These are phyloP conservation scores for Coemansia sp. DNA, from an alignment of 192 early-diverging fungal species.

Conservation along the genomic window DNA sequence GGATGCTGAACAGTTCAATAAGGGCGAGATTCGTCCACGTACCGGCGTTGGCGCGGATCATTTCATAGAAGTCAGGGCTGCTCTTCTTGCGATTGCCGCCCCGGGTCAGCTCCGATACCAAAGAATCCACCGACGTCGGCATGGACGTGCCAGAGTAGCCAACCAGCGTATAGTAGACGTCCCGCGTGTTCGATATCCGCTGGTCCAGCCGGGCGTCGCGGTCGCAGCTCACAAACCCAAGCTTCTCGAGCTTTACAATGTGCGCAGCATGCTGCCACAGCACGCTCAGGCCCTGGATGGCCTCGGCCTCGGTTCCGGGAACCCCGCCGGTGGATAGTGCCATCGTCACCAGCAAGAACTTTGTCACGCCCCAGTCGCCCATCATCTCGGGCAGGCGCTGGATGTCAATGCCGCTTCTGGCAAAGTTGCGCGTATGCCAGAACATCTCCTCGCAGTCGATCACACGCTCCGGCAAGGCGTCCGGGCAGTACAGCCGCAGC, in stretches of 20 bases:
- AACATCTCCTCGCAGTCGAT: conserved; percentile 4
- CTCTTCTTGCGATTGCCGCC: no score
- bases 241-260: conserved; percentile 1
- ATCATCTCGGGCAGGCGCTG: background rate
- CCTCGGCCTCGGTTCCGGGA: background rate
- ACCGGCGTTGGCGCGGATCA: background rate
- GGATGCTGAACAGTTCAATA: conserved; percentile 8
- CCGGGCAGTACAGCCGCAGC: conserved; percentile 2
- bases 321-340: conserved; percentile 5
- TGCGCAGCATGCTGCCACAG: conserved; percentile 8
- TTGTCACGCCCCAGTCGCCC: background rate
- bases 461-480: background rate
- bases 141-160: conserved; percentile 10
- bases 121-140: conserved; percentile 5
- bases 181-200: conserved; percentile 7
- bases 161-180: conserved; percentile 21
- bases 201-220: background rate
- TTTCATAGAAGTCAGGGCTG: background rate
- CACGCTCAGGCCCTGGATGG: background rate
- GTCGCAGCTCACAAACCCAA: background rate
- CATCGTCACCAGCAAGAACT: conserved; percentile 3
- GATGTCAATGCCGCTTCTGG: background rate
- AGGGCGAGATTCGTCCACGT: conserved; percentile 22
- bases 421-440: background rate
- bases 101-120: no score